Evolutionary conservation across 495 filamentous ascomycete species (phyloP).

Genomic region (Chaetomium tenue): DNA sequence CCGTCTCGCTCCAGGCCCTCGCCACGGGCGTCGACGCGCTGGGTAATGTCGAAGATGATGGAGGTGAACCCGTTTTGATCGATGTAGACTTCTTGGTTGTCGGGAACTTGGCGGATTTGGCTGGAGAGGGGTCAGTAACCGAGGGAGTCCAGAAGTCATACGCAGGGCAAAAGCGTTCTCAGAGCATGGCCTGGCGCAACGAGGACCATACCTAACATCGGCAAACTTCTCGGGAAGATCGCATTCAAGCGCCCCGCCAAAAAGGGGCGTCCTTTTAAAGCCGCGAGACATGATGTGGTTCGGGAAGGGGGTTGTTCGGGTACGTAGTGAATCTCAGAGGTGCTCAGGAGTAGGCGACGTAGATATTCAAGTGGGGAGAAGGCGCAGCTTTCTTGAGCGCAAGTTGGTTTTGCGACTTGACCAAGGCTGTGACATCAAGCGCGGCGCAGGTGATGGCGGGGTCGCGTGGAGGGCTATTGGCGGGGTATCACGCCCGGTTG

Average conservation of each 20-base stretch:
- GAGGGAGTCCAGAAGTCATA: background rate
- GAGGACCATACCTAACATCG: slow-evolving; percentile 66
- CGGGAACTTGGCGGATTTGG: slow-evolving; percentile 81
- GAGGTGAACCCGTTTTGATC: slow-evolving; percentile 72
- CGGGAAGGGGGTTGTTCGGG: background rate
- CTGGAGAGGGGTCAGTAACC: slow-evolving; percentile 41
- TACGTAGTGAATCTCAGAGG: background rate
- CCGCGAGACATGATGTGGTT: slow-evolving; percentile 11
- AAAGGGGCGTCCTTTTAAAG: slow-evolving; percentile 63
- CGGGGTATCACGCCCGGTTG: slow-evolving; percentile 5
- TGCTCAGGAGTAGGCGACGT: background rate
- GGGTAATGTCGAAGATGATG: slow-evolving; percentile 85
- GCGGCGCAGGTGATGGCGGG: slow-evolving; percentile 11
- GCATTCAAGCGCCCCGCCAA: slow-evolving; percentile 75
- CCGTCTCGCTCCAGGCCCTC: slow-evolving; percentile 56
- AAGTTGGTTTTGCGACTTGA: slow-evolving; percentile 18
- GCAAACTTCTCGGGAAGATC: slow-evolving; percentile 69
- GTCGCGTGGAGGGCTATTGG: background rate
- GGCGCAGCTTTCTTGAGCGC: background rate
- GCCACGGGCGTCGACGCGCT: slow-evolving; percentile 59
- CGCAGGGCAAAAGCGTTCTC: background rate
- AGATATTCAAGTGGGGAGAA: background rate
- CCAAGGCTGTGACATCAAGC: slow-evolving; percentile 17
- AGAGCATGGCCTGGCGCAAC: background rate
- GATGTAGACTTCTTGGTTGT: slow-evolving; percentile 93